A percentile compares a stretch with the other conserved stretches of the same genome.
Evolutionary conservation across 768 basidiomycete species (phyloP).

Genomic region (Tylopilus sp.): DNA sequence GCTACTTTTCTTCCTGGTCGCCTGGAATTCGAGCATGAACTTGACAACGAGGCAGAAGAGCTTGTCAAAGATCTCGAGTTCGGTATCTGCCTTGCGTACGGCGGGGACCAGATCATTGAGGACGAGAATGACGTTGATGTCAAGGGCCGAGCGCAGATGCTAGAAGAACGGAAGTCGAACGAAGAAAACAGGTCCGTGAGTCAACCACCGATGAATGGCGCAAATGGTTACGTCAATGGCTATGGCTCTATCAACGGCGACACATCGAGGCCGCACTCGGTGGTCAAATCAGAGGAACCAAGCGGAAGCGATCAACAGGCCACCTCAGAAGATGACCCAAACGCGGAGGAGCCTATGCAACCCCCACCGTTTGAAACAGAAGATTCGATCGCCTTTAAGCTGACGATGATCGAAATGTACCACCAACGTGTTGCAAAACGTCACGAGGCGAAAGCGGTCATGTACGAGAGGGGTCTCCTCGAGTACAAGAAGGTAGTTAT

Average conservation of each 20-base stretch:
- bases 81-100: slow-evolving; percentile 80
- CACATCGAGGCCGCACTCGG: slow-evolving; percentile 23
- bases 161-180: slow-evolving; percentile 35
- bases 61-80: slow-evolving; percentile 95
- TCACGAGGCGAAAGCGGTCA: slow-evolving; percentile 78
- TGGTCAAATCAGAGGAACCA: slow-evolving; percentile 45
- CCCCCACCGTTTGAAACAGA: slow-evolving; percentile 81
- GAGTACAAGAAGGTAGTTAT: slow-evolving; percentile 87
- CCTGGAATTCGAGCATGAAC: slow-evolving; percentile 97
- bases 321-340: slow-evolving; percentile 55
- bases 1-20: slow-evolving; percentile 92
- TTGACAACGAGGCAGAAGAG: slow-evolving; percentile 96
- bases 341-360: slow-evolving; percentile 59
- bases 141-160: slow-evolving; percentile 43
- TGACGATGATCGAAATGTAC: slow-evolving; percentile 88
- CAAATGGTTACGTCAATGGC: slow-evolving; percentile 33
- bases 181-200: slow-evolving; percentile 20
- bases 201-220: slow-evolving; percentile 22
- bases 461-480: slow-evolving; percentile 87
- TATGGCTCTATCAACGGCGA: slow-evolving; percentile 37
- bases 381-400: slow-evolving; percentile 83
- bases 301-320: slow-evolving; percentile 31
- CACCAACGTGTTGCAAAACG: slow-evolving; percentile 84
- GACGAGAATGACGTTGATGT: slow-evolving; percentile 79
- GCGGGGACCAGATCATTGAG: slow-evolving; percentile 76